These are phyloP conservation scores for Trifolium pratense DNA, from an alignment of 306 rosid species.

Conservation along the genomic window DNA sequence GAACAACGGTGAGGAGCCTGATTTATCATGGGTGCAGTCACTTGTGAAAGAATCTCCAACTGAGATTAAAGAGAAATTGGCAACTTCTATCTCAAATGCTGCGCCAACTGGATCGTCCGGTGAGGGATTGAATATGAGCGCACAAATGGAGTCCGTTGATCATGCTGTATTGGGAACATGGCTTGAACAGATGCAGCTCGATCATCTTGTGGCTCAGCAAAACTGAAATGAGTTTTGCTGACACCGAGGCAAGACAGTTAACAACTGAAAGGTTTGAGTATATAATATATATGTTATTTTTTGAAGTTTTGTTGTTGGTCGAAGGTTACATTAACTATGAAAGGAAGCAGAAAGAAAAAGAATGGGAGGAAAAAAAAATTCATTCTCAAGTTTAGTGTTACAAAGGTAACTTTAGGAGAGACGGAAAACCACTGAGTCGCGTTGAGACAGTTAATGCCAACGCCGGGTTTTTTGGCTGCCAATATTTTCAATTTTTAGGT, in stretches of 20 bases:
- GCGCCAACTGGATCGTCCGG: slow-evolving; percentile 47
- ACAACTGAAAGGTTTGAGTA: slow-evolving; percentile 42
- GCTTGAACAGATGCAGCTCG: slow-evolving; percentile 51
- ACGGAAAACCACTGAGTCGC: slow-evolving; percentile 42
- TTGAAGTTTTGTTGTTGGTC: slow-evolving; percentile 46
- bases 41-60: slow-evolving; percentile 92
- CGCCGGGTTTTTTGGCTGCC: slow-evolving; percentile 51
- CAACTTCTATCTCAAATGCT: slow-evolving; percentile 46
- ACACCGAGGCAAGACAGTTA: slow-evolving; percentile 41
- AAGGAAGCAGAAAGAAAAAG: slow-evolving; percentile 43
- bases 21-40: slow-evolving; percentile 95
- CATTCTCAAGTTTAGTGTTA: slow-evolving; percentile 41
- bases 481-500: slow-evolving; percentile 60
- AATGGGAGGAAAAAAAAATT: slow-evolving; percentile 23
- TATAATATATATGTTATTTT: slow-evolving; percentile 44
- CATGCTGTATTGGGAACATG: slow-evolving; percentile 50
- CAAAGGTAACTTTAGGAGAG: slow-evolving; percentile 47
- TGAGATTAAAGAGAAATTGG: slow-evolving; percentile 68
- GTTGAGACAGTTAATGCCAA: slow-evolving; percentile 42
- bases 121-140: slow-evolving; percentile 54
- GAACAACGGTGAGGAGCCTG: slow-evolving; percentile 90
- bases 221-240: slow-evolving; percentile 47
- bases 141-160: slow-evolving; percentile 53
- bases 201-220: slow-evolving; percentile 53
- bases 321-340: slow-evolving; percentile 45